Percentiles rank a stretch among this genome's conserved stretches.
Conservation (phyloP, 176 grass and related monocot genomes). For the Oryza punctata region DNA sequence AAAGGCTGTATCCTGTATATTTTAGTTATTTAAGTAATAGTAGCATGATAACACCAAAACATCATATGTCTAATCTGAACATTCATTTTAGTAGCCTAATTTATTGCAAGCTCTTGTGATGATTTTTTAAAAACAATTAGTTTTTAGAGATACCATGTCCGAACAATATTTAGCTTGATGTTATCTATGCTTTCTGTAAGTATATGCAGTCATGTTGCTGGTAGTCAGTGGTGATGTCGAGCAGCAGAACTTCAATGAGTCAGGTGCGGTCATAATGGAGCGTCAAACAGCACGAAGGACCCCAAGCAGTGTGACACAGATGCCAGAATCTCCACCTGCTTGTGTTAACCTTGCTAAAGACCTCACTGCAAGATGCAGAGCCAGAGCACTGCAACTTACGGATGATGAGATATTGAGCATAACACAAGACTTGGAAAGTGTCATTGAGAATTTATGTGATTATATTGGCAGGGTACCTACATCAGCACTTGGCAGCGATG, state of each 20-base stretch:
- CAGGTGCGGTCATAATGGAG: slow-evolving; percentile 50
- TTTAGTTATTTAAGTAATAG: neutral
- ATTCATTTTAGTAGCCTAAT: slow-evolving; percentile 16
- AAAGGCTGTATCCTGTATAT: neutral
- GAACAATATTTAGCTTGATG: slow-evolving; percentile 25
- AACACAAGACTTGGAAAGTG: slow-evolving; percentile 59
- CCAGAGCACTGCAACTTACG: slow-evolving; percentile 39
- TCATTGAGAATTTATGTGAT: slow-evolving; percentile 61
- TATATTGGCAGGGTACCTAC: slow-evolving; percentile 64
- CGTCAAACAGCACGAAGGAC: slow-evolving; percentile 53
- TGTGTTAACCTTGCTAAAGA: slow-evolving; percentile 76
- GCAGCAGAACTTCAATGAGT: slow-evolving; percentile 50
- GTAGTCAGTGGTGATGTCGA: slow-evolving; percentile 35
- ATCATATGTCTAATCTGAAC: slow-evolving; percentile 10
- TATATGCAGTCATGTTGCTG: slow-evolving; percentile 61
- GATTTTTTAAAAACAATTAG: neutral
- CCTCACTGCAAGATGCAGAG: slow-evolving; percentile 57
- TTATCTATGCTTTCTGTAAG: slow-evolving; percentile 39
- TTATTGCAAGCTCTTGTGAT: neutral
- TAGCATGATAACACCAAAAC: neutral
- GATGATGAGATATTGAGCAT: slow-evolving; percentile 61
- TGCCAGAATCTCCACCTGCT: slow-evolving; percentile 50
- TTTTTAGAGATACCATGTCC: neutral
- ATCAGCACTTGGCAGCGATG: slow-evolving; percentile 44
- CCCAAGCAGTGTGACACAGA: slow-evolving; percentile 35